These are phyloP conservation scores for Mycena sp. DNA, from an alignment of 1,284 basidiomycete genomes.

Conservation along the genomic window DNA sequence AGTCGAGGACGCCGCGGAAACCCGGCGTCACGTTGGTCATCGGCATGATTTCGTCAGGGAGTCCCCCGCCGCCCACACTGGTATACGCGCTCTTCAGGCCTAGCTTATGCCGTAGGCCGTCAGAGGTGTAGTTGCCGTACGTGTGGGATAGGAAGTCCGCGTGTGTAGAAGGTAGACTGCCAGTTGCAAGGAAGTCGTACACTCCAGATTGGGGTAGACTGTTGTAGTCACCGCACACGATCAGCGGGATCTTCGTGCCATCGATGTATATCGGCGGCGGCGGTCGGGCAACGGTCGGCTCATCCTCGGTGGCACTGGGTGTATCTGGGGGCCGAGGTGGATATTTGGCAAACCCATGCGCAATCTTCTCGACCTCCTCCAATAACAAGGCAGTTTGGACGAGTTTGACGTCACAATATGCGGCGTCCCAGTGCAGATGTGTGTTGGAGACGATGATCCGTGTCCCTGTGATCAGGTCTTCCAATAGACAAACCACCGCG, in stretches of 20 bases:
- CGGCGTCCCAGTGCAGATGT: slow-evolving; percentile 95
- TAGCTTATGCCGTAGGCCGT: slow-evolving; percentile 85
- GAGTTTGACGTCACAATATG: slow-evolving; percentile 96
- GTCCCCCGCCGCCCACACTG: slow-evolving; percentile 31
- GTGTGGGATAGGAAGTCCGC: slow-evolving; percentile 93
- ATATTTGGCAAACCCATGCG: slow-evolving; percentile 85
- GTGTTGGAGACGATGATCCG: slow-evolving; percentile 91
- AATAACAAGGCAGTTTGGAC: slow-evolving; percentile 94
- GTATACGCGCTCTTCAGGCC: slow-evolving; percentile 88
- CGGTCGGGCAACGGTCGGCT: slow-evolving; percentile 47
- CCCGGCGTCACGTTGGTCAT: slow-evolving; percentile 94
- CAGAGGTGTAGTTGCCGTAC: slow-evolving; percentile 94
- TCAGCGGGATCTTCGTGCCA: slow-evolving; percentile 89
- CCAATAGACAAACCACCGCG: slow-evolving; percentile 88
- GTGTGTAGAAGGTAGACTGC: slow-evolving; percentile 79
- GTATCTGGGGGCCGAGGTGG: slow-evolving; percentile 68
- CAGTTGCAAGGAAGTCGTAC: slow-evolving; percentile 89
- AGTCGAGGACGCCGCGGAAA: slow-evolving; percentile 89
- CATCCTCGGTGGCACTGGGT: slow-evolving; percentile 41
- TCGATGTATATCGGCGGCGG: slow-evolving; percentile 79
- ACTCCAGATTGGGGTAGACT: slow-evolving; percentile 90
- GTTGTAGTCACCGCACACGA: slow-evolving; percentile 97
- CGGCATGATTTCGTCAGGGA: slow-evolving; percentile 50
- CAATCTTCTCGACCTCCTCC: slow-evolving; percentile 93
- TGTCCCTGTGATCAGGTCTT: slow-evolving; percentile 88